Conservation (phyloP, 257 asterid species). For the Solanum ahanhuiri region DNA sequence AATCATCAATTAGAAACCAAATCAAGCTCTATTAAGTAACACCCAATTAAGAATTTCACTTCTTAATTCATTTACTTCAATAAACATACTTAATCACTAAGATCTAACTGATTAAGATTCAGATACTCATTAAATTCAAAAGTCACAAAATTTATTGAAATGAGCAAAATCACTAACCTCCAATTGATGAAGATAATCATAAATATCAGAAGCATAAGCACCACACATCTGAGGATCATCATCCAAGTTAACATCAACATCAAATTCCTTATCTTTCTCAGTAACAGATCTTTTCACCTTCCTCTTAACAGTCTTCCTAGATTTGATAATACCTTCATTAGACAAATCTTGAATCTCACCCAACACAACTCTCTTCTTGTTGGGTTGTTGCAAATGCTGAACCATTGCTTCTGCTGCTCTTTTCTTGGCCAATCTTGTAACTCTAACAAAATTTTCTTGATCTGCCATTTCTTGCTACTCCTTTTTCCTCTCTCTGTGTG, state of each 20-base stretch:
- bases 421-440: slow-evolving; percentile 16
- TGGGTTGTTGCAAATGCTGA: not conserved
- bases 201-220: slow-evolving; percentile 14
- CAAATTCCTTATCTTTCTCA: not conserved
- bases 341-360: slow-evolving; percentile 5
- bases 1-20: not conserved
- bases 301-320: not conserved
- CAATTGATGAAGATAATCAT: slow-evolving; percentile 8
- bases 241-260: not conserved
- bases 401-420: slow-evolving; percentile 17
- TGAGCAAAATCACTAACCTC: not conserved
- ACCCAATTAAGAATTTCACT: not conserved
- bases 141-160: not conserved
- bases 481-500: not conserved
- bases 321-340: not conserved
- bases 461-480: slow-evolving; percentile 3
- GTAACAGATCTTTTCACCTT: not conserved
- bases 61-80: not conserved
- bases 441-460: slow-evolving; percentile 3
- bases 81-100: not conserved
- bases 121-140: not conserved
- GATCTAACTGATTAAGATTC: not conserved
- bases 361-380: slow-evolving; percentile 15
- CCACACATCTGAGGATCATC: slow-evolving; percentile 22
- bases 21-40: not conserved